These are phyloP conservation scores for Candolleomyces aberdarensis DNA, from an alignment of 768 basidiomycete species.

Conservation along the genomic window DNA sequence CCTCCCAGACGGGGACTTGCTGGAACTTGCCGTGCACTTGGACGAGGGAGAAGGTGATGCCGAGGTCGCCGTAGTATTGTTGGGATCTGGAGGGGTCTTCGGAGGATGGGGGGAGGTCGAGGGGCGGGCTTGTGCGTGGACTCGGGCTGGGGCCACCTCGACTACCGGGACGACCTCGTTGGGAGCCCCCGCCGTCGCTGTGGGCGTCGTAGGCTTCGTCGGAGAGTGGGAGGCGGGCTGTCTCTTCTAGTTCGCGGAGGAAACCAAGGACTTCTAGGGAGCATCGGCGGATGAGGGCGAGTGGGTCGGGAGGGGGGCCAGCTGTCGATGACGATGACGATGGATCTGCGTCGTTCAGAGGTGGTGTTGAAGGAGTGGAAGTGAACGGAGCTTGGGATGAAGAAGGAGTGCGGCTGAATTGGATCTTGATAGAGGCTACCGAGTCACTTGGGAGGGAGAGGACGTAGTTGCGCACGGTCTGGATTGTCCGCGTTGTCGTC, in stretches of 20 bases:
- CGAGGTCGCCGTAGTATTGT: slow-evolving; percentile 43
- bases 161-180: background rate
- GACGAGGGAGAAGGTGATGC: slow-evolving; percentile 64
- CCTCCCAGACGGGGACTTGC: slow-evolving; percentile 79
- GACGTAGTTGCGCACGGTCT: slow-evolving; percentile 81
- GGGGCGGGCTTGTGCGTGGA: slow-evolving; percentile 36
- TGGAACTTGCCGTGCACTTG: slow-evolving; percentile 64
- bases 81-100: slow-evolving; percentile 33
- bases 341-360: too few species aligned
- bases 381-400: slow-evolving; percentile 32
- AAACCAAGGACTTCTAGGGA: slow-evolving; percentile 82
- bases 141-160: slow-evolving; percentile 34
- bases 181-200: slow-evolving; percentile 53
- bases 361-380: too few species aligned
- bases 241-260: slow-evolving; percentile 79
- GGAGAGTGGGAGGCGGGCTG: slow-evolving; percentile 66
- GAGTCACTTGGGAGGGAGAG: slow-evolving; percentile 78
- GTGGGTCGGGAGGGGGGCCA: slow-evolving; percentile 46
- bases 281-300: slow-evolving; percentile 67
- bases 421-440: slow-evolving; percentile 47
- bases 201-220: slow-evolving; percentile 84
- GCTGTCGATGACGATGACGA: slow-evolving; percentile 20
- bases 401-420: slow-evolving; percentile 48
- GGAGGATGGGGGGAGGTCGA: slow-evolving; percentile 31
- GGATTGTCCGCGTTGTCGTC: slow-evolving; percentile 75